Percentiles rank a stretch among this genome's conserved stretches.
These are phyloP conservation scores for Dioszegia hungarica DNA, from an alignment of 768 basidiomycete species.

Conservation along the genomic window DNA sequence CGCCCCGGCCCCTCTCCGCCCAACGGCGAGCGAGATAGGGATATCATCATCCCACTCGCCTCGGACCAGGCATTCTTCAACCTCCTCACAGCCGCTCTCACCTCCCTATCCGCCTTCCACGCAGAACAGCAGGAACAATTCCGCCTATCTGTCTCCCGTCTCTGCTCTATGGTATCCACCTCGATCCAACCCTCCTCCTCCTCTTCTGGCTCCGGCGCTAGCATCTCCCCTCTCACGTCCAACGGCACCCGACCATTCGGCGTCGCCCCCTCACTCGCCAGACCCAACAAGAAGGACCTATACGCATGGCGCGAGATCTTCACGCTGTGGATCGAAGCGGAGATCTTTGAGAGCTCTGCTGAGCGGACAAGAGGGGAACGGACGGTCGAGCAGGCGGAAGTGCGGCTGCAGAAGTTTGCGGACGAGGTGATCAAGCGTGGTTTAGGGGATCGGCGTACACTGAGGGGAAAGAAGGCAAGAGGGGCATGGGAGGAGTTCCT, in stretches of 20 bases:
- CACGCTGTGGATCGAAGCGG: conserved; percentile 73
- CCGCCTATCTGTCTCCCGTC: conserved; percentile 54
- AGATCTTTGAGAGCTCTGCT: conserved; percentile 71
- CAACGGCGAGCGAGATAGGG: conserved; percentile 42
- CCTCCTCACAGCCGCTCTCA: conserved; percentile 58
- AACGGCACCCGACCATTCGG: conserved; percentile 39
- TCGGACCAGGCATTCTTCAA: conserved; percentile 77
- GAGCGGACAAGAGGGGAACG: conserved; percentile 67
- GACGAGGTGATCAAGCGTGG: conserved; percentile 59
- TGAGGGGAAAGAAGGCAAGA: conserved; percentile 59
- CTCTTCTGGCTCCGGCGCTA: conserved; percentile 13
- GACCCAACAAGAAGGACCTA: conserved; percentile 56
- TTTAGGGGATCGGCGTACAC: conserved; percentile 56
- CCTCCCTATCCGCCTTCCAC: conserved; percentile 55
- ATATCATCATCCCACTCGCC: conserved; percentile 72
- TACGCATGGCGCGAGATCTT: conserved; percentile 89
- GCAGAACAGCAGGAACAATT: conserved; percentile 55
- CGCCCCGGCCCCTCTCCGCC: not conserved
- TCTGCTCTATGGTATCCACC: conserved; percentile 50
- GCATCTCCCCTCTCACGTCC: conserved; percentile 13
- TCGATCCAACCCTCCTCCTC: conserved; percentile 30
- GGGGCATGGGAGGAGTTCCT: conserved; percentile 66
- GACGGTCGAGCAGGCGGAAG: conserved; percentile 65
- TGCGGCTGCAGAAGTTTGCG: conserved; percentile 61
- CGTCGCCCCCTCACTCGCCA: conserved; percentile 14